A percentile compares a stretch with the other conserved stretches of the same genome.
phyloP scores from a whole-genome alignment of 345 rosid species.

The Acer saccharum region DNA sequence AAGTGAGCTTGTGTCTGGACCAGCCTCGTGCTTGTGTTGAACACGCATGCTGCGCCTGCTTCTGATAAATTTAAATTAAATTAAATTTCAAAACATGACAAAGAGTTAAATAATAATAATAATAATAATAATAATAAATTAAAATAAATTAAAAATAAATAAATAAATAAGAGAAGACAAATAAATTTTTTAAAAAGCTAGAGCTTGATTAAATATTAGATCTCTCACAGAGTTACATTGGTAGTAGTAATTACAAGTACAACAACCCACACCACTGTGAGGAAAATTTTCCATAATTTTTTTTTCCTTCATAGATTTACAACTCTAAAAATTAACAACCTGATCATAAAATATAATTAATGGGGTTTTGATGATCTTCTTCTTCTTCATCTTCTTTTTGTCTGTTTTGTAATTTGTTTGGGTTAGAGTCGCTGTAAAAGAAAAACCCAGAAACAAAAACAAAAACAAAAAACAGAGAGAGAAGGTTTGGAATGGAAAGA shows the following conservation, averaged over 20 bases:
- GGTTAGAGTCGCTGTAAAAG: slow-evolving; percentile 28
- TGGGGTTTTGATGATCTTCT: slow-evolving; percentile 21
- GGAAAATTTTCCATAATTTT: slow-evolving; percentile 19
- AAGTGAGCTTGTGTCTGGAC: slow-evolving; percentile 1
- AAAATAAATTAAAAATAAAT: no score
- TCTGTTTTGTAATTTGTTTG: not conserved
- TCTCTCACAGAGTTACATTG: slow-evolving; percentile 35
- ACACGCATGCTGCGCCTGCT: not conserved
- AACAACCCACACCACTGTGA: slow-evolving; percentile 28
- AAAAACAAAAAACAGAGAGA: slow-evolving; percentile 6
- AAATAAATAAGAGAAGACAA: not conserved
- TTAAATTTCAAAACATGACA: not conserved
- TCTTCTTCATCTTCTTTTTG: not conserved
- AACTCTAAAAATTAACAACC: slow-evolving; percentile 24
- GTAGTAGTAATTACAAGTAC: slow-evolving; percentile 10
- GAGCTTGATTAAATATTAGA: slow-evolving; percentile 20
- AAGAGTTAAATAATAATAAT: not conserved
- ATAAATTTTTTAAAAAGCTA: not conserved
- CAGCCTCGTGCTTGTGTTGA: not conserved
- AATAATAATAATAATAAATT: no score
- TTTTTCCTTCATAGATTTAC: slow-evolving; percentile 23
- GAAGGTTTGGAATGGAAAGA: not conserved
- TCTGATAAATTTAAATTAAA: not conserved
- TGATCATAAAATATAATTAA: not conserved
- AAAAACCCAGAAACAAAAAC: not conserved